phyloP scores from a whole-genome alignment of 495 filamentous ascomycete genomes.

The Venustampulla echinocandica region DNA sequence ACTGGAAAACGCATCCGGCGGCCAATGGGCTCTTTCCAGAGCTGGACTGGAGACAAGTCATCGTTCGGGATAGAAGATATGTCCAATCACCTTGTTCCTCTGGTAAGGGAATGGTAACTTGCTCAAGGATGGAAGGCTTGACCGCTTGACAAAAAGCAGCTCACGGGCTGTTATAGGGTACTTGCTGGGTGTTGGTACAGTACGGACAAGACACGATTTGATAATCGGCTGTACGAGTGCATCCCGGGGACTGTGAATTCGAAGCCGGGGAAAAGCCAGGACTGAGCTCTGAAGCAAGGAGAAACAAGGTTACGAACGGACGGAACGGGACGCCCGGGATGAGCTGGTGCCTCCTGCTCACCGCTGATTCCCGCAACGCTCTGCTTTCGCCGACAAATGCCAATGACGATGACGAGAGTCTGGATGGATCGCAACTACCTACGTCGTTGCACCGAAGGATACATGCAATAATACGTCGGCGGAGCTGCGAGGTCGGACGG shows the following conservation, averaged over 20 bases:
- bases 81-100: not conserved
- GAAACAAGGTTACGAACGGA: not conserved
- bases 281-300: no score
- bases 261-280: no score
- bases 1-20: no score
- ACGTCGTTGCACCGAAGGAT: constrained; percentile 10
- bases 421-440: constrained; percentile 2
- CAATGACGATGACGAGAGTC: constrained; percentile 5
- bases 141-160: not conserved
- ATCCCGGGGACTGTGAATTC: no score
- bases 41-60: not conserved
- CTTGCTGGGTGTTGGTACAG: no score
- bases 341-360: constrained; percentile 2
- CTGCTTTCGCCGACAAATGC: constrained; percentile 3
- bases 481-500: not conserved
- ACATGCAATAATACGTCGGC: not conserved
- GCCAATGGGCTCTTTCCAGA: not conserved
- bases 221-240: no score
- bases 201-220: no score
- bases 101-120: not conserved
- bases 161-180: not conserved
- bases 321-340: constrained; percentile 4
- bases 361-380: constrained; percentile 8
- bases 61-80: not conserved
- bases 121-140: constrained; percentile 3